These are phyloP conservation scores for Thielaviopsis populi DNA, from an alignment of 2,329 filamentous ascomycete genomes.

Conservation along the genomic window DNA sequence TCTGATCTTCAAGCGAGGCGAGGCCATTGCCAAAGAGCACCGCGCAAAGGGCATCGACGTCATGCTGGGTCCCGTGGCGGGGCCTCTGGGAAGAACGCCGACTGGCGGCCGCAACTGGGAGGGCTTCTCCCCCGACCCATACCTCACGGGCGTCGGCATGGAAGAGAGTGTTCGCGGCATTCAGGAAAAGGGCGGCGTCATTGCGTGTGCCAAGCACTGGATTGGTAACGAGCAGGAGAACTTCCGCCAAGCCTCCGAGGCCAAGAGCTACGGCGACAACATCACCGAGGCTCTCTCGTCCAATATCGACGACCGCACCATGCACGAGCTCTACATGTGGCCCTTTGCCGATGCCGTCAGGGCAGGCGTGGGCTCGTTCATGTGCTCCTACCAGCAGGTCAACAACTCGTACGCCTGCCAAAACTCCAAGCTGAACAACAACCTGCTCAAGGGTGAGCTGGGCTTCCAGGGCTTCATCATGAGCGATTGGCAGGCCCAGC, in stretches of 20 bases:
- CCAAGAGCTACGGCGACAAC: slow-evolving; percentile 38
- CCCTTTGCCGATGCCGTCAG: slow-evolving; percentile 59
- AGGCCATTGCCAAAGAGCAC: slow-evolving; percentile 44
- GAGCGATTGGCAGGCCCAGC: slow-evolving; percentile 68
- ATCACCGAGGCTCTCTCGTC: slow-evolving; percentile 45
- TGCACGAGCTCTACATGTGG: slow-evolving; percentile 67
- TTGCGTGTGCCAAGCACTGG: slow-evolving; percentile 70
- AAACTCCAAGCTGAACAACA: slow-evolving; percentile 62
- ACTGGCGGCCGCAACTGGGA: slow-evolving; percentile 47
- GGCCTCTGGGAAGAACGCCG: slow-evolving; percentile 33
- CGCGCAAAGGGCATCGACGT: slow-evolving; percentile 64
- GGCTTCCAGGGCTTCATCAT: slow-evolving; percentile 38
- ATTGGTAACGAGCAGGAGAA: slow-evolving; percentile 66
- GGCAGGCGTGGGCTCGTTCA: slow-evolving; percentile 48
- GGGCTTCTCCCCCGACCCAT: slow-evolving; percentile 55
- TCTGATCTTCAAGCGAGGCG: slow-evolving; percentile 42
- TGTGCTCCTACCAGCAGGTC: slow-evolving; percentile 61
- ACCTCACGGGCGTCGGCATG: slow-evolving; percentile 57
- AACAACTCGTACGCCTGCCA: slow-evolving; percentile 73
- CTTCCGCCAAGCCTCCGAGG: slow-evolving; percentile 49
- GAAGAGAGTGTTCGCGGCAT: slow-evolving; percentile 64
- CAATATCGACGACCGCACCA: slow-evolving; percentile 55
- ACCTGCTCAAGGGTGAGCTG: slow-evolving; percentile 57
- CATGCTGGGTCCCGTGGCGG: slow-evolving; percentile 39
- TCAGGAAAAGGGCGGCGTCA: slow-evolving; percentile 65